A percentile compares a stretch with the other conserved stretches of the same genome.
Conservation (phyloP, 2,329 filamentous ascomycete species). For the Juglanconis sp. region DNA sequence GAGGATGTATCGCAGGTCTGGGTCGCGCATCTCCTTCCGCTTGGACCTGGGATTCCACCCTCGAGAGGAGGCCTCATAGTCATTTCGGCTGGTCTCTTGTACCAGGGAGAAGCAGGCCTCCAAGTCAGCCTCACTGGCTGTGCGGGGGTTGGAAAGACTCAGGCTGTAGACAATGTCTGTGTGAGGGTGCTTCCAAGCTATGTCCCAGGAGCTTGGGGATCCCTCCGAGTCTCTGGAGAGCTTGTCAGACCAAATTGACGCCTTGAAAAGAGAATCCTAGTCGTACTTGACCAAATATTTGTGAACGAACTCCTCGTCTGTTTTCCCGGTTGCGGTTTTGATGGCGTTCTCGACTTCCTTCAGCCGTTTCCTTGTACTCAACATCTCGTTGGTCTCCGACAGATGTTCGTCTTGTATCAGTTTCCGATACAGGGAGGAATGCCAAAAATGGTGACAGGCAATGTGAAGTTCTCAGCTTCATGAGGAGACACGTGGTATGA, state of each 20-base stretch:
- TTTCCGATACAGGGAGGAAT: background rate
- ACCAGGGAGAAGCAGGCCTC: conserved; percentile 55
- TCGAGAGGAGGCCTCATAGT: conserved; percentile 59
- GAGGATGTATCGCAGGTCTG: conserved; percentile 66
- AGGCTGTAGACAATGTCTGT: conserved; percentile 41
- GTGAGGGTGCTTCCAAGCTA: conserved; percentile 49
- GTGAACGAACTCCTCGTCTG: conserved; percentile 8
- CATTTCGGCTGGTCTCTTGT: conserved; percentile 58
- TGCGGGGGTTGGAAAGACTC: conserved; percentile 32
- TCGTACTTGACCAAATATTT: conserved; percentile 9
- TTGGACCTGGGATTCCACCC: conserved; percentile 65
- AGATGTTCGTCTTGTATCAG: too few relatives aligned
- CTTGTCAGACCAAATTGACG: background rate
- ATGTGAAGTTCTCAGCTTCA: background rate
- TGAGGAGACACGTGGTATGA: background rate
- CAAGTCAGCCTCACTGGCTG: conserved; percentile 44
- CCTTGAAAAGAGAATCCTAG: background rate
- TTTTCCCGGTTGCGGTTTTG: background rate
- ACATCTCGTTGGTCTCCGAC: background rate
- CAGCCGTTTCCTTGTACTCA: conserved; percentile 1
- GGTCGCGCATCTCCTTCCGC: conserved; percentile 63
- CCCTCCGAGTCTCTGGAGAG: background rate
- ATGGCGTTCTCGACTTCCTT: conserved; percentile 7
- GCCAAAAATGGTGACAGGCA: background rate
- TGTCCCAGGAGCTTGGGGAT: conserved; percentile 26